Evolutionary conservation across 2,329 filamentous ascomycete genomes (phyloP), one percentile per base, ranked within the genome.

Genomic region (Fusarium napiforme): DNA sequence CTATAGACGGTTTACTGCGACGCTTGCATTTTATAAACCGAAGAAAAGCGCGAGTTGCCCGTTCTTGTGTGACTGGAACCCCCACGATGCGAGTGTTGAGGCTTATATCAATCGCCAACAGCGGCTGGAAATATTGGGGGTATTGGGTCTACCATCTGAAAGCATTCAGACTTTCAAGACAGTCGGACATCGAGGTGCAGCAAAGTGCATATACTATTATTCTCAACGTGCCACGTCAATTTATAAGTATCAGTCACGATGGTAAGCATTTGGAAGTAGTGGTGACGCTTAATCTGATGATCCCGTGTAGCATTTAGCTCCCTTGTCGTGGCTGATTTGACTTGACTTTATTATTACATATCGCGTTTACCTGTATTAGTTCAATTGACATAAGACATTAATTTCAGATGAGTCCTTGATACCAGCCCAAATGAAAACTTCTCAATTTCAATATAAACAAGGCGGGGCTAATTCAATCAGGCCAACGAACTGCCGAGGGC

Each of bases 11-110:
- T 26, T 26, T 26, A 12, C 2, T 19, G n/a, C 2, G 18, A 9
- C 4, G 6, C 9, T 52, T 15, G 6, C 6, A 21, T 0, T 26
- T 52, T 11, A 0, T 0, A 19, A 9, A 26, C 2, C 4, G 6
- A 52, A 10, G 11, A 5, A 36, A 15, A 36, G n/a, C 0, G 5
- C 3, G 11, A 36, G 14, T 9, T 34, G 0, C 18, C 2, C 15
- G 5, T 9, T 7, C 2, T 10, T 34, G n/a, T 40, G n/a, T 21
- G 15, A 40, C 28, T 21, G 16, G 14, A 23, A 28, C 11, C 26
- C 60, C 34, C 56, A 49, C 53, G 60, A 19, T 10, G 16, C 11
- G 16, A 36, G 47, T 23, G n/a, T 11, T 14, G 0, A 14, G 8
- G n/a, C n/a, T 26, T 4, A 15, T 16, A 15, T 19, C 5, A 9